These are phyloP conservation scores for Fusarium duplospermum DNA, from an alignment of 2,329 filamentous ascomycete species.

Conservation along the genomic window DNA sequence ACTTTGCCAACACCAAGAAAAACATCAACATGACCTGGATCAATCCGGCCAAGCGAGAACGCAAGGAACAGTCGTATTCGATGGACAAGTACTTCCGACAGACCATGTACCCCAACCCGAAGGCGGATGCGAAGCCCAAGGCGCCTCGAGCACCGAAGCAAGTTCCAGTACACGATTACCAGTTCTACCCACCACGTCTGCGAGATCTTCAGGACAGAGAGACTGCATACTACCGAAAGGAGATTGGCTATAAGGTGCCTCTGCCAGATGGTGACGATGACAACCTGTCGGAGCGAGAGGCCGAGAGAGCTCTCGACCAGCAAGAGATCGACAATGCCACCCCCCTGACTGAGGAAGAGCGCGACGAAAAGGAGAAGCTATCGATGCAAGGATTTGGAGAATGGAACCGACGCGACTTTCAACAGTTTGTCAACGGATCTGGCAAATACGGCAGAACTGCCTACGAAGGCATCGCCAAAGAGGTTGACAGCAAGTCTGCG, in stretches of 20 bases:
- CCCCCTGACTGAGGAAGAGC: conserved; percentile 88
- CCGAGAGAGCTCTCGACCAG: conserved; percentile 88
- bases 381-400: conserved; percentile 88
- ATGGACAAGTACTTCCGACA: conserved; percentile 99
- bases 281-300: conserved; percentile 85
- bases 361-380: conserved; percentile 84
- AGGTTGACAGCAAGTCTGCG: conserved; percentile 90
- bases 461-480: conserved; percentile 85
- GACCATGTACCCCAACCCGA: conserved; percentile 83
- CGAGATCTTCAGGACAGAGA: conserved; percentile 94
- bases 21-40: conserved; percentile 96
- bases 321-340: conserved; percentile 93
- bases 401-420: conserved; percentile 98
- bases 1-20: conserved; percentile 91
- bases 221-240: conserved; percentile 94
- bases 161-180: conserved; percentile 91
- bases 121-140: conserved; percentile 90
- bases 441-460: conserved; percentile 91
- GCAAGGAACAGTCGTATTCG: conserved; percentile 97
- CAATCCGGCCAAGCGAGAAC: conserved; percentile 96
- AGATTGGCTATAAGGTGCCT: conserved; percentile 94
- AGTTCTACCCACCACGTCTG: conserved; percentile 90
- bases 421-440: conserved; percentile 96
- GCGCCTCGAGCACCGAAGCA: conserved; percentile 96
- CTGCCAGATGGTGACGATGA: conserved; percentile 90